These are phyloP conservation scores for Clavispora asparagi DNA, from an alignment of 805 yeast species.

Conservation along the genomic window DNA sequence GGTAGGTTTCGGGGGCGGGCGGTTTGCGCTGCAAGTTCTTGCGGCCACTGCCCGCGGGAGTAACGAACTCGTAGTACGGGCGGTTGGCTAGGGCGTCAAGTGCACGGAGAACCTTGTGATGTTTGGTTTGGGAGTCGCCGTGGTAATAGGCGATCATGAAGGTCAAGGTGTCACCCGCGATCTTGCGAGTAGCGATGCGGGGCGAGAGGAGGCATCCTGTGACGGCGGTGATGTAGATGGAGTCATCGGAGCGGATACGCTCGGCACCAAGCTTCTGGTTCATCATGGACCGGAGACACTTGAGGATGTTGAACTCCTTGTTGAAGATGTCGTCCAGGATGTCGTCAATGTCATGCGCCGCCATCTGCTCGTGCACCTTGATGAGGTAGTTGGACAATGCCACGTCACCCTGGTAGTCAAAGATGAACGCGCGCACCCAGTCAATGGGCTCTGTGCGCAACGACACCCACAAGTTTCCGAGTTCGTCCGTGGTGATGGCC, in stretches of 20 bases:
- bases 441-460: constrained; percentile 78
- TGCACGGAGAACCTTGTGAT: constrained; percentile 52
- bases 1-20: constrained; percentile 33
- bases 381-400: constrained; percentile 58
- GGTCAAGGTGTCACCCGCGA: constrained; percentile 72
- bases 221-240: constrained; percentile 50
- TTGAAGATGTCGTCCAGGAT: constrained; percentile 53
- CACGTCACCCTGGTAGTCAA: constrained; percentile 70
- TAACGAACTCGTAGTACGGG: constrained; percentile 36
- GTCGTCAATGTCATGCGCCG: constrained; percentile 21
- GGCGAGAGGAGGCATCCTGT: constrained; percentile 73
- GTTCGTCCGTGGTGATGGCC: constrained; percentile 59
- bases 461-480: constrained; percentile 85
- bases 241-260: constrained; percentile 43
- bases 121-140: constrained; percentile 35
- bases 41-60: constrained; percentile 13
- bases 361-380: constrained; percentile 46
- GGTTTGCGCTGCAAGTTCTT: constrained; percentile 31
- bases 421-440: constrained; percentile 79
- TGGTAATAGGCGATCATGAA: constrained; percentile 39
- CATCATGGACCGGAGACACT: constrained; percentile 70
- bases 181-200: constrained; percentile 65
- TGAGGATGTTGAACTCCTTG: constrained; percentile 68
- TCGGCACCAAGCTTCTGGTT: constrained; percentile 61
- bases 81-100: constrained; percentile 39